These are phyloP conservation scores for Dothistroma pini DNA, from an alignment of 2,329 filamentous ascomycete species.

Conservation along the genomic window DNA sequence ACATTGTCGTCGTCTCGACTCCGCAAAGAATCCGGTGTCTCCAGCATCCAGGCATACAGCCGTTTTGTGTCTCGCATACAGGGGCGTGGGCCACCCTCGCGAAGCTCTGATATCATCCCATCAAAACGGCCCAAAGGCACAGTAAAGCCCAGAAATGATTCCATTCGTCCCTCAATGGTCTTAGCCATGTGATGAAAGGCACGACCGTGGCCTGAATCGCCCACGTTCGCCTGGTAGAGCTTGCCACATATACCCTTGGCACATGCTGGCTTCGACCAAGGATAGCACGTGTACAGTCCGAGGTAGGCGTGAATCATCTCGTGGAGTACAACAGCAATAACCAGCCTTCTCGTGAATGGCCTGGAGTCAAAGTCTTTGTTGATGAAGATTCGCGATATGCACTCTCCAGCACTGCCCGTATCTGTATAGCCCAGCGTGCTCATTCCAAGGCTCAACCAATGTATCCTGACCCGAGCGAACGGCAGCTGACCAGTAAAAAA, in stretches of 20 bases:
- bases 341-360: background rate
- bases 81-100: background rate
- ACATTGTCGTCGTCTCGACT: background rate
- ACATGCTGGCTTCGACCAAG: conserved; percentile 9
- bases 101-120: background rate
- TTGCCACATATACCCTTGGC: conserved; percentile 6
- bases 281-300: conserved; percentile 13
- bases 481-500: conserved; percentile 16
- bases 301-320: conserved; percentile 16
- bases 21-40: background rate
- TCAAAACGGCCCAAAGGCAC: background rate
- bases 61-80: background rate
- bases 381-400: background rate
- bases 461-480: conserved; percentile 4
- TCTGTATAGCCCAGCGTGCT: background rate
- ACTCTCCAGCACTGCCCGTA: background rate
- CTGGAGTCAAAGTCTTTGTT: background rate
- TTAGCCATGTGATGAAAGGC: conserved; percentile 16
- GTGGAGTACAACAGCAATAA: conserved; percentile 2
- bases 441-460: background rate
- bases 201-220: conserved; percentile 14
- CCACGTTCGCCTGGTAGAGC: conserved; percentile 7
- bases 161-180: conserved; percentile 8
- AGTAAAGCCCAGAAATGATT: background rate
- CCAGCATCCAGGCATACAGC: background rate